phyloP scores from a whole-genome alignment of 1,284 basidiomycete species.

The Trametes polyzona region DNA sequence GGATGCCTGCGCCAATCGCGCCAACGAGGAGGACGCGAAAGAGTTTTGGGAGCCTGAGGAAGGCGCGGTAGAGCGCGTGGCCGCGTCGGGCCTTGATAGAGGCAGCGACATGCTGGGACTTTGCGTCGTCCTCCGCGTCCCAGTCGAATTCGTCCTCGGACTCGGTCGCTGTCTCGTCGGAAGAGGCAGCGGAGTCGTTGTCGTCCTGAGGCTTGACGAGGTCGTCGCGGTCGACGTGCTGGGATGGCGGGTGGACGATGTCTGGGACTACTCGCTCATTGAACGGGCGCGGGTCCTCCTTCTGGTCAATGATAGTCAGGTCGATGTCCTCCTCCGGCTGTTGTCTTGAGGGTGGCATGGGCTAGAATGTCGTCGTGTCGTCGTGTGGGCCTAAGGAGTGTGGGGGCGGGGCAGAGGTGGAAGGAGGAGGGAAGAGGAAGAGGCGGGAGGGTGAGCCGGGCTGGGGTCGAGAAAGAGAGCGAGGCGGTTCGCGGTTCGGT shows the following conservation, averaged over 20 bases:
- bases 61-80: slow-evolving; percentile 62
- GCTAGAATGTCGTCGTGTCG: too few relatives aligned
- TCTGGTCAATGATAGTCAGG: slow-evolving; percentile 32
- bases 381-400: slow-evolving; percentile 9
- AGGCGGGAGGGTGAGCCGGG: neutral
- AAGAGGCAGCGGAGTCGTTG: slow-evolving; percentile 47
- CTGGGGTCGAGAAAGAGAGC: neutral
- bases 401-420: neutral
- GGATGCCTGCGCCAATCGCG: slow-evolving; percentile 59
- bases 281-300: slow-evolving; percentile 18
- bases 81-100: slow-evolving; percentile 51
- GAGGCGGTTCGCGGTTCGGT: neutral
- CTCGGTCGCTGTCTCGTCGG: slow-evolving; percentile 63
- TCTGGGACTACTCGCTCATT: slow-evolving; percentile 19
- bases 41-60: slow-evolving; percentile 68
- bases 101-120: slow-evolving; percentile 25
- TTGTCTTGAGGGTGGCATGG: slow-evolving; percentile 18
- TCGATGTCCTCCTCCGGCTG: slow-evolving; percentile 17
- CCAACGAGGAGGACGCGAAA: slow-evolving; percentile 61
- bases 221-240: slow-evolving; percentile 27
- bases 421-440: neutral
- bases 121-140: slow-evolving; percentile 59
- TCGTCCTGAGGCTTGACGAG: slow-evolving; percentile 37
- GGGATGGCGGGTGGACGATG: slow-evolving; percentile 18
- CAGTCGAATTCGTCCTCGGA: slow-evolving; percentile 76